Evolutionary conservation across 148 eudicot genomes (phyloP).

Genomic region (Chenopodium berlandieri): DNA sequence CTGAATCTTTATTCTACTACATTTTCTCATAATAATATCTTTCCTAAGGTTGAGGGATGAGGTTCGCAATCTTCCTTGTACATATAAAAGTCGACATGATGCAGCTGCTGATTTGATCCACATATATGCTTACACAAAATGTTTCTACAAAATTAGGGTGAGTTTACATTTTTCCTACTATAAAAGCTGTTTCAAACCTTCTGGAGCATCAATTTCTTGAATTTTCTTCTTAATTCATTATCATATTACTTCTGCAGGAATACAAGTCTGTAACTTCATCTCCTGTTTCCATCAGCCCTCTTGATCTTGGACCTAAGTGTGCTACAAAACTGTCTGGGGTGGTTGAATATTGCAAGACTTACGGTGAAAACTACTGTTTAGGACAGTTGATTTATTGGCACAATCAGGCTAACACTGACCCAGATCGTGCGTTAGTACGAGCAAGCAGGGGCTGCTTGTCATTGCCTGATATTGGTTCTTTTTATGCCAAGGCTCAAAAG

Average conservation of each 20-base stretch:
- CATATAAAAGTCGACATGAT: conserved; percentile 85
- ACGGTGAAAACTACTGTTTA: conserved; percentile 85
- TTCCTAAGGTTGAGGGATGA: conserved; percentile 86
- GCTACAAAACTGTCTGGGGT: conserved; percentile 67
- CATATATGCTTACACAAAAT: conserved; percentile 84
- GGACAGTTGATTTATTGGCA: conserved; percentile 96
- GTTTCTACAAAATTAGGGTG: conserved; percentile 70
- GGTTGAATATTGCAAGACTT: conserved; percentile 82
- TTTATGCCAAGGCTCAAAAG: conserved; percentile 81
- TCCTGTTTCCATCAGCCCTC: conserved; percentile 88
- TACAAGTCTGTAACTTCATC: conserved; percentile 74
- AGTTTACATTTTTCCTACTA: conserved; percentile 22
- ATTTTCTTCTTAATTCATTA: neutral
- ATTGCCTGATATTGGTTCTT: conserved; percentile 80
- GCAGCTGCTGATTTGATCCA: conserved; percentile 98
- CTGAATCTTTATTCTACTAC: neutral
- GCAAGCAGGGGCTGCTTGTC: conserved; percentile 87
- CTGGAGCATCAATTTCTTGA: neutral
- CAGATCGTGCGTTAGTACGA: conserved; percentile 63
- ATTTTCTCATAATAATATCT: conserved; percentile 4
- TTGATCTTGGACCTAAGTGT: conserved; percentile 93
- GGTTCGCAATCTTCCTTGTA: conserved; percentile 83
- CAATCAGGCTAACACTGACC: conserved; percentile 71
- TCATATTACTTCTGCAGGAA: conserved; percentile 47
- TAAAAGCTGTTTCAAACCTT: neutral